These are phyloP conservation scores for Pleurozium schreberi DNA, from an alignment of 225 moss, liverwort and hornwort species.

Conservation along the genomic window DNA sequence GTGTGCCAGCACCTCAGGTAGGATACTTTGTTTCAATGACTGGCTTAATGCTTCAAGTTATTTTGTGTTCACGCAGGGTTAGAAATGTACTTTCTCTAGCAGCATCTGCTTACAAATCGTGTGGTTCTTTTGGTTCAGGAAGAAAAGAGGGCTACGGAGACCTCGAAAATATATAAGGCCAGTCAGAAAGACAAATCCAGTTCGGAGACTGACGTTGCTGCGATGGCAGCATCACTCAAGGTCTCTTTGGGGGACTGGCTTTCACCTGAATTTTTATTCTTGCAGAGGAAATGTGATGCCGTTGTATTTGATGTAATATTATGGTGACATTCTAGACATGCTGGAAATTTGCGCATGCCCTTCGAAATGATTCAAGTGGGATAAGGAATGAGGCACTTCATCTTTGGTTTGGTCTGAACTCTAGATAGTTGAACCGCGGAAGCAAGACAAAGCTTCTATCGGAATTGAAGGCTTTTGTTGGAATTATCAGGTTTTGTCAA, in stretches of 20 bases:
- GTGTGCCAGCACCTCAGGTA: conserved; percentile 90
- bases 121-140: conserved; percentile 35
- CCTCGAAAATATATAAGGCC: conserved; percentile 1
- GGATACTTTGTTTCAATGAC: background rate
- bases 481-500: background rate
- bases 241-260: conserved; percentile 9
- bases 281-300: background rate
- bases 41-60: background rate
- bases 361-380: background rate
- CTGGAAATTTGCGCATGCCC: background rate
- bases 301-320: background rate
- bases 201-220: conserved; percentile 51
- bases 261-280: background rate
- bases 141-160: conserved; percentile 27
- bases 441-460: background rate
- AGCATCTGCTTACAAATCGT: background rate
- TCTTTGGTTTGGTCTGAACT: background rate
- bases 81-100: background rate
- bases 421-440: background rate
- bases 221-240: conserved; percentile 85
- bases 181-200: conserved; percentile 11
- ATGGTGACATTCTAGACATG: background rate
- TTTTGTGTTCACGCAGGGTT: background rate
- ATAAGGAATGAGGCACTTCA: background rate
- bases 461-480: background rate